A percentile compares a stretch with the other conserved stretches of the same genome.
These are phyloP conservation scores for Eruca vesicaria DNA, from an alignment of 441 rosid genomes.

Conservation along the genomic window DNA sequence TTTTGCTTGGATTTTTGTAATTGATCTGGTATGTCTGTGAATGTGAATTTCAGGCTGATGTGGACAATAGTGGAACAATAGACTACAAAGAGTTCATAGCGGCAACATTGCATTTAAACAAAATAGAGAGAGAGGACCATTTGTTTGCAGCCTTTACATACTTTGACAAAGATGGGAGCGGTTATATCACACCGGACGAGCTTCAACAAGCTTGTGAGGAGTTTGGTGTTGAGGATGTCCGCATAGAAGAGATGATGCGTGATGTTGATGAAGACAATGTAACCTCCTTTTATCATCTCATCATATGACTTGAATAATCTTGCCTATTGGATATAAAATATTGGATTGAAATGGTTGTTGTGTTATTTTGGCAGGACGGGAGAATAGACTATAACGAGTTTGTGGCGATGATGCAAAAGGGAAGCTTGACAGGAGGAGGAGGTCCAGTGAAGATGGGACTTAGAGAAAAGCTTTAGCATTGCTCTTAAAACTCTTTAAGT, in stretches of 20 bases:
- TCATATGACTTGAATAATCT: too few species aligned
- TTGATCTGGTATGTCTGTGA: neutral
- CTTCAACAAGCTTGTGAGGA: too few species aligned
- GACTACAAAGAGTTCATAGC: conserved; percentile 86
- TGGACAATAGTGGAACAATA: conserved; percentile 83
- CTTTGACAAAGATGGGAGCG: conserved; percentile 91
- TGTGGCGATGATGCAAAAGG: conserved; percentile 88
- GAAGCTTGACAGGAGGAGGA: conserved; percentile 42
- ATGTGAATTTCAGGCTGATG: conserved; percentile 59
- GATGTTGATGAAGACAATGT: conserved; percentile 89
- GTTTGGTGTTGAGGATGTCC: conserved; percentile 72
- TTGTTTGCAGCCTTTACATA: conserved; percentile 85
- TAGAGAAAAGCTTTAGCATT: conserved; percentile 66
- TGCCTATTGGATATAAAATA: neutral
- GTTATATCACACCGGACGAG: conserved; percentile 78
- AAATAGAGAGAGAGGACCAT: conserved; percentile 80
- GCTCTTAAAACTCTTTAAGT: conserved; percentile 36
- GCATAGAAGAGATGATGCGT: conserved; percentile 77
- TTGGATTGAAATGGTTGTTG: neutral
- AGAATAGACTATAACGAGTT: conserved; percentile 85
- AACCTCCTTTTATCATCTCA: neutral
- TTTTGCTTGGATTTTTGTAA: neutral
- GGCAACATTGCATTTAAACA: conserved; percentile 84
- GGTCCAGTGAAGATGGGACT: conserved; percentile 48
- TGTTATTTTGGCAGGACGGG: conserved; percentile 58